Evolutionary conservation across 1,139 yeast genomes (phyloP).

Genomic region (Suhomyces coccinellae): DNA sequence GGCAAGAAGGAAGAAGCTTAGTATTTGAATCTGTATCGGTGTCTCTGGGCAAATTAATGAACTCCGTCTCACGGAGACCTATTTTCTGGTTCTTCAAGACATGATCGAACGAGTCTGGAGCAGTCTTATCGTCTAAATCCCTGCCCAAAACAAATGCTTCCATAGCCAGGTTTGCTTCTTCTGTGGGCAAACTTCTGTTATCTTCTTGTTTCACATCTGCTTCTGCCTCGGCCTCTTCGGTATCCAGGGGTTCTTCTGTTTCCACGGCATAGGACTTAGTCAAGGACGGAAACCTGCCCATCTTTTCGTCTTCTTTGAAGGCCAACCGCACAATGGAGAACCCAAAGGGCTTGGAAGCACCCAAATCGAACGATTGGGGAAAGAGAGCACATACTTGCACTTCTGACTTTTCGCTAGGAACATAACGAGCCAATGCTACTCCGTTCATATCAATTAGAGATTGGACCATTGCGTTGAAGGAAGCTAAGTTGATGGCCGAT

Average conservation of each 20-base stretch:
- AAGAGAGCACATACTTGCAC: conserved; percentile 58
- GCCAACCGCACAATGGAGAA: conserved; percentile 58
- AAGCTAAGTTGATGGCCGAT: conserved; percentile 36
- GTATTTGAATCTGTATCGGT: conserved; percentile 14
- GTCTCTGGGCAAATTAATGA: conserved; percentile 13
- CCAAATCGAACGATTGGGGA: conserved; percentile 39
- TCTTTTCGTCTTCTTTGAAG: conserved; percentile 73
- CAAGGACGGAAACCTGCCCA: conserved; percentile 59
- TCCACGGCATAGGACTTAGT: conserved; percentile 21
- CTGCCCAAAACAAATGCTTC: conserved; percentile 28
- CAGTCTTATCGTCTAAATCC: conserved; percentile 22
- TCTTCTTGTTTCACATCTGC: conserved; percentile 1
- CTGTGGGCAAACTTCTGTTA: conserved; percentile 9
- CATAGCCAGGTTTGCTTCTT: conserved; percentile 24
- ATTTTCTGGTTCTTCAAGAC: conserved; percentile 12
- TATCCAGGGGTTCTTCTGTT: conserved; percentile 4
- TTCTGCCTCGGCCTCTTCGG: conserved; percentile 1
- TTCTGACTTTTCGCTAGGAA: conserved; percentile 47
- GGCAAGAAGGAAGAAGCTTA: conserved; percentile 29
- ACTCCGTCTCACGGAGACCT: conserved; percentile 12
- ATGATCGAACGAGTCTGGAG: conserved; percentile 1
- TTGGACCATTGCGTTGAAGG: conserved; percentile 56
- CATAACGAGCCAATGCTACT: conserved; percentile 65
- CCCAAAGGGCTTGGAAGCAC: conserved; percentile 23
- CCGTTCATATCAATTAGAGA: conserved; percentile 50